Evolutionary conservation across 306 rosid species (phyloP).

Genomic region (Gynostemma pentaphyllum): DNA sequence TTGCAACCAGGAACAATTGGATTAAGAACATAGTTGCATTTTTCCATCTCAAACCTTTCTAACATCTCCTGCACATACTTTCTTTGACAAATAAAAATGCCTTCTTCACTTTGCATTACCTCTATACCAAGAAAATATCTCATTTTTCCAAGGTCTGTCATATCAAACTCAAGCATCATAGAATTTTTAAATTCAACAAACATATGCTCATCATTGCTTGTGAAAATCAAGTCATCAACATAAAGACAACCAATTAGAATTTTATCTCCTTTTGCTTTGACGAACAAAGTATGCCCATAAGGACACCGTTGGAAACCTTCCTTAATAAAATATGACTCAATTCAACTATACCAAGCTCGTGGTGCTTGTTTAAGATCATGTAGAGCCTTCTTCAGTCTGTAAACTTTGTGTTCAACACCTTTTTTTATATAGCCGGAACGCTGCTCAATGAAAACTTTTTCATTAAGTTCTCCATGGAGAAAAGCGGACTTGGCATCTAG

Average conservation of each 20-base stretch:
- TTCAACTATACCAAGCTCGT: not conserved
- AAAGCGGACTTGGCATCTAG: not conserved
- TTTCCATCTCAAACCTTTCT: too few relatives aligned
- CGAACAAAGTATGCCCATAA: not conserved
- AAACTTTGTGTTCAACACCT: not conserved
- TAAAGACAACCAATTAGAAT: not conserved
- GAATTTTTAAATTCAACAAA: too few relatives aligned
- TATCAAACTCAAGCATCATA: too few relatives aligned
- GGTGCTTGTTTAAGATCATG: too few relatives aligned
- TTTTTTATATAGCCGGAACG: not conserved
- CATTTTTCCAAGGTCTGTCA: too few relatives aligned
- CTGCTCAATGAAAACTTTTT: not conserved
- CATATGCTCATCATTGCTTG: too few relatives aligned
- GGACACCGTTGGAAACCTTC: not conserved
- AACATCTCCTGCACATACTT: not conserved
- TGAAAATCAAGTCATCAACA: conserved; percentile 2
- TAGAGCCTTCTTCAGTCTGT: too few relatives aligned
- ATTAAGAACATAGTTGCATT: too few relatives aligned
- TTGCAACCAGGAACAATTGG: too few relatives aligned
- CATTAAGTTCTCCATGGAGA: too few relatives aligned
- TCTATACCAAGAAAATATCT: too few relatives aligned
- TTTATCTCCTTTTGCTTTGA: not conserved
- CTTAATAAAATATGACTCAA: not conserved
- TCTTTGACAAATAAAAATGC: not conserved
- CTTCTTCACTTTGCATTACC: not conserved